Base-by-base conservation (phyloP, 2,329 filamentous ascomycete species). In the Alternaria sp. region DNA sequence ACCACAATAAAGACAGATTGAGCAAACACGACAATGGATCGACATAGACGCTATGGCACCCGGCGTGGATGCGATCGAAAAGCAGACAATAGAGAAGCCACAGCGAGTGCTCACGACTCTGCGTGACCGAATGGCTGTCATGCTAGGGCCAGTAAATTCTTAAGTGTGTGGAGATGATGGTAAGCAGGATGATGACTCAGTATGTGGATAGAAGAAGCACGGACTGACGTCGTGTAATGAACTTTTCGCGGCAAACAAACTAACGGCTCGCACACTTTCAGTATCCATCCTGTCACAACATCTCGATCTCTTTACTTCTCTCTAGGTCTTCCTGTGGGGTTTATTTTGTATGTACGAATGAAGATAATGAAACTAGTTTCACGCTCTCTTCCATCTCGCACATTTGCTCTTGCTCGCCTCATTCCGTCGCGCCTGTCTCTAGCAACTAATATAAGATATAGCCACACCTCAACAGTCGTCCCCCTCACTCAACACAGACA, bases 301-400 rank as follows among this genome's bases (percentile, higher is more conserved):
- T 28, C 58, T 28, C 48, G 42, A 42, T 52, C 36, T 57, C 48
- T 43, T 46, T 57, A 32, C 24, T 59, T 51, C 57, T 44, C 30
- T 36, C 58, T 41, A 51, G 39, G 44, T 59, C 47, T 63, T 51
- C 44, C 60, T 59, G 58, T 66, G 53, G 42, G 48, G 18, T 22
- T 39, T 42, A 11, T 20, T 60, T 62, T 67, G 68, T 71, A 71
- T 70, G 67, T 70, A 70, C 61, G 57, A 61, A 54, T 51, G 61
- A 59, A 64, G 63, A 64, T 46, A 72, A 71, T 72, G 69, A 67
- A 71, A 65, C 48, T 58, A 57, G 59, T 71, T 67, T 62, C 63
- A 65, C 64, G 20, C 54, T 64, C 61, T 71, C 66, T 70, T 58
- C 44, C 58, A 54, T 51, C 58, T 42, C 59, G 64, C 59, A 53